phyloP scores from a whole-genome alignment of 148 eudicot genomes.

The Polygonum aviculare region DNA sequence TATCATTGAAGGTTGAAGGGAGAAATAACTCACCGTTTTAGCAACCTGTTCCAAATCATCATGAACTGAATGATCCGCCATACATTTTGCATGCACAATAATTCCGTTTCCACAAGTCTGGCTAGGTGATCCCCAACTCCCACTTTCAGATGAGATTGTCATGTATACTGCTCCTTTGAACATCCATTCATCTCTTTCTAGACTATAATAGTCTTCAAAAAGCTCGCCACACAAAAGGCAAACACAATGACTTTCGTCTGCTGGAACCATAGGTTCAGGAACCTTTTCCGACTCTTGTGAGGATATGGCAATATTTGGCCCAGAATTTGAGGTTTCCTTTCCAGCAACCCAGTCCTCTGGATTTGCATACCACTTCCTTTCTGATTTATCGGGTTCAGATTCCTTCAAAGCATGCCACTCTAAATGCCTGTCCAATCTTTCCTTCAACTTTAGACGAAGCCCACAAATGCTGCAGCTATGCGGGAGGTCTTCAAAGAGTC shows the following conservation, averaged over 20 bases:
- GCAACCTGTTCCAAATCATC: slow-evolving; percentile 47
- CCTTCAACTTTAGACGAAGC: slow-evolving; percentile 52
- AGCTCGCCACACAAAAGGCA: slow-evolving; percentile 89
- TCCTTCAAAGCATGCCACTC: slow-evolving; percentile 72
- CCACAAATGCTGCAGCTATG: slow-evolving; percentile 67
- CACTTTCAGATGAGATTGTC: slow-evolving; percentile 26
- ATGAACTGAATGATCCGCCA: slow-evolving; percentile 38
- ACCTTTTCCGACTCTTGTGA: slow-evolving; percentile 26
- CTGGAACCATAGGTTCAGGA: slow-evolving; percentile 53
- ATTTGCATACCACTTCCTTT: slow-evolving; percentile 70
- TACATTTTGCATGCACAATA: slow-evolving; percentile 73
- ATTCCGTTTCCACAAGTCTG: slow-evolving; percentile 28
- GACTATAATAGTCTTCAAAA: slow-evolving; percentile 73
- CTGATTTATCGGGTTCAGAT: slow-evolving; percentile 23
- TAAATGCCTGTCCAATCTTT: slow-evolving; percentile 61
- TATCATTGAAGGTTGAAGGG: background rate
- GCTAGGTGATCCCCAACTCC: slow-evolving; percentile 21
- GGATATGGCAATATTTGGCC: slow-evolving; percentile 9
- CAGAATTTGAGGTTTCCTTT: slow-evolving; percentile 21
- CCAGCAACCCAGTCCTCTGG: slow-evolving; percentile 55
- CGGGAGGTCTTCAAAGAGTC: slow-evolving; percentile 55
- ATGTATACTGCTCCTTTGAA: slow-evolving; percentile 73
- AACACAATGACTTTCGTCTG: slow-evolving; percentile 84
- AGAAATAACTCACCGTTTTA: slow-evolving; percentile 44
- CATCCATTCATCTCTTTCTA: slow-evolving; percentile 76